Evolutionary conservation across 2,329 filamentous ascomycete genomes (phyloP), one percentile per base, ranked within the genome.

Genomic region (Didymella segeticola): DNA sequence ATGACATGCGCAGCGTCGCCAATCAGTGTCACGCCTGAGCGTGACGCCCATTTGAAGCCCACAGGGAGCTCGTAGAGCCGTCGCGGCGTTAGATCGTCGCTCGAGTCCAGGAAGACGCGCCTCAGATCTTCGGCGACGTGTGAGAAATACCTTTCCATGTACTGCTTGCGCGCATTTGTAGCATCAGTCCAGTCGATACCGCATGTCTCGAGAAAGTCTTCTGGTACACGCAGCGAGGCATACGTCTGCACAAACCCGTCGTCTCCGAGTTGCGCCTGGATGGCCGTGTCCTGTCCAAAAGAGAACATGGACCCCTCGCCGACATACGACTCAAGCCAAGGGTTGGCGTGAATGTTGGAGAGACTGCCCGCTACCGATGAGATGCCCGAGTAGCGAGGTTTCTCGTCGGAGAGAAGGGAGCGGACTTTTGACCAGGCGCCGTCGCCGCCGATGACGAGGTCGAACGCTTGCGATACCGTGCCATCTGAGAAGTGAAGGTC

Each of bases 1-100:
- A 85, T 85, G 19, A 86, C 62, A 67, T 87, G 84, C 7, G 84
- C 84, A 1, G 84, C 82, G 60, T 87, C 84, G 5, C 85, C 85
- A 22, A 86, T 75, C 12, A 86, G 63, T 0, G 85, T 86, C 4
- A 82, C 63, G 0, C 83, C 82, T 5, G 71, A 65, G 15, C 71
- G 72, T 41, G 80, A 75, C 33, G 75, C 54, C 83, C 83, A 87
- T 2, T 76, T 70, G 4, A 82, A 76, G 2, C 60, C 83, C 1
- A 81, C 66, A 0, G 84, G 83, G 9, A 88, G 75, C 64, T 79
- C 78, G 63, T 82, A 85, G 1, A 87, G 71, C 1, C 77, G 37
- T 4, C 69, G 63, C 5, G 68, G 47, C 3, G 26, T 56, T 2
- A 62, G 8, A 2, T 39, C 33, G 19, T 69, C 64, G 9, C 27